Percentiles rank a stretch among this genome's conserved stretches.
Conservation (phyloP, 495 filamentous ascomycete genomes). For the Neurospora intermedia region DNA sequence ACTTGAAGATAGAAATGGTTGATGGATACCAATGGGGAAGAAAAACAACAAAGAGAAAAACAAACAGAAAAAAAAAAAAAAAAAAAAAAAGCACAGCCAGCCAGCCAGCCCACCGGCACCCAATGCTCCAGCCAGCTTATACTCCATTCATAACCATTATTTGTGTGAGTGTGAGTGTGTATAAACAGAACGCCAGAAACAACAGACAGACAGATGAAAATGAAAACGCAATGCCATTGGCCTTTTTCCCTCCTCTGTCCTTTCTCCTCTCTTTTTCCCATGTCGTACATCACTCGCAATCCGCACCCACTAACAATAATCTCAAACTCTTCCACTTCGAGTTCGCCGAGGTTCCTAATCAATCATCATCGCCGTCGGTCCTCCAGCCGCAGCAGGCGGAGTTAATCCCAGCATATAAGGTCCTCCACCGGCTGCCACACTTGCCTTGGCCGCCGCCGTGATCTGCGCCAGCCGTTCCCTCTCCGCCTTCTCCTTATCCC, state of each 20-base stretch:
- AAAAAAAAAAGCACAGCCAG: no score
- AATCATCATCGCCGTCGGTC: not conserved
- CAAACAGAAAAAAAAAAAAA: no score
- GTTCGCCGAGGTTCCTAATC: not conserved
- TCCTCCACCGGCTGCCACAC: not conserved
- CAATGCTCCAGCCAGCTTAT: no score
- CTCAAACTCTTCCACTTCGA: not conserved
- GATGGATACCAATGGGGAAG: no score
- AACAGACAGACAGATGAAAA: not conserved
- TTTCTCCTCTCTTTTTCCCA: not conserved
- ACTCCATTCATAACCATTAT: not conserved
- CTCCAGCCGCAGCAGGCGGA: not conserved
- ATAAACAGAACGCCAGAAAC: not conserved
- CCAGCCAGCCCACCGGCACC: no score
- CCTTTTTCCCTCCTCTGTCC: not conserved
- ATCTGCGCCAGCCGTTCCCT: slow-evolving; percentile 26
- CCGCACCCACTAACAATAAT: not conserved
- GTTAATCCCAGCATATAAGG: not conserved
- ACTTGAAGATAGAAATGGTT: no score
- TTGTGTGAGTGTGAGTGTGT: not conserved
- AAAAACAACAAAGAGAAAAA: no score
- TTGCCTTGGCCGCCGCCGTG: not conserved
- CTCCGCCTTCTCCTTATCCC: slow-evolving; percentile 47
- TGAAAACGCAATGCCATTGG: not conserved
- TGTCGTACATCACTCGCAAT: not conserved